These are phyloP conservation scores for Suillus hirtellus DNA, from an alignment of 768 basidiomycete genomes.

Conservation along the genomic window DNA sequence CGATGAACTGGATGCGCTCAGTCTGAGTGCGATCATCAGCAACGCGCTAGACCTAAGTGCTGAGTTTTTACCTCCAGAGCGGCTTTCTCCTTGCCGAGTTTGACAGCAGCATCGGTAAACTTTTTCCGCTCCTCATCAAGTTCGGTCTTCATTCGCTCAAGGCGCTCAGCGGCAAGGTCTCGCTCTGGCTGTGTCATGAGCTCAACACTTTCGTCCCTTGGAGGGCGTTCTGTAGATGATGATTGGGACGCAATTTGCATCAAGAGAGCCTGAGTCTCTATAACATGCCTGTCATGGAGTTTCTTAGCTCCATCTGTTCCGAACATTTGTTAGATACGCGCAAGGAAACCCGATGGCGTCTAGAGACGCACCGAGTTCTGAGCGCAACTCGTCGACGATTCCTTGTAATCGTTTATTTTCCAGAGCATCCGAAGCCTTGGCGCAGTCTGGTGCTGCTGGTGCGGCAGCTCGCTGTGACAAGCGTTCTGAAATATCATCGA, in stretches of 20 bases:
- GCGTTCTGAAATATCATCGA: constrained; percentile 34
- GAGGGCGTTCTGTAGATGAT: constrained; percentile 19
- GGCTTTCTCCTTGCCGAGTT: constrained; percentile 64
- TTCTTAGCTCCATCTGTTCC: constrained; percentile 48
- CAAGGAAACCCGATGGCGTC: constrained; percentile 3
- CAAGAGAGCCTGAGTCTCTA: constrained; percentile 54
- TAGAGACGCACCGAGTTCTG: constrained; percentile 55
- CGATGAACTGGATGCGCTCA: constrained; percentile 58
- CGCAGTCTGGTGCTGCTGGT: constrained; percentile 18
- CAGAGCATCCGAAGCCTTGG: constrained; percentile 29
- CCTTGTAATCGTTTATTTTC: constrained; percentile 53
- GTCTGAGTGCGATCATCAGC: constrained; percentile 41
- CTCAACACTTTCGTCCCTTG: constrained; percentile 50
- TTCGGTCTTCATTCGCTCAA: constrained; percentile 53
- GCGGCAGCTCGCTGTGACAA: constrained; percentile 18
- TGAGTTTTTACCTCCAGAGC: constrained; percentile 57
- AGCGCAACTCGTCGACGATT: constrained; percentile 50
- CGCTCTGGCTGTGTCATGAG: constrained; percentile 51
- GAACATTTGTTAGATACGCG: constrained; percentile 14
- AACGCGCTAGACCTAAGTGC: constrained; percentile 7
- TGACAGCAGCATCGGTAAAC: constrained; percentile 63
- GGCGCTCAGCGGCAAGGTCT: constrained; percentile 54
- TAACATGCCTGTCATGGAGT: constrained; percentile 40
- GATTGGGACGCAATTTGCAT: constrained; percentile 52
- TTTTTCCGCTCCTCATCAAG: constrained; percentile 67